phyloP scores from a whole-genome alignment of 2,329 filamentous ascomycete genomes.

The Alternaria incomplexa region DNA sequence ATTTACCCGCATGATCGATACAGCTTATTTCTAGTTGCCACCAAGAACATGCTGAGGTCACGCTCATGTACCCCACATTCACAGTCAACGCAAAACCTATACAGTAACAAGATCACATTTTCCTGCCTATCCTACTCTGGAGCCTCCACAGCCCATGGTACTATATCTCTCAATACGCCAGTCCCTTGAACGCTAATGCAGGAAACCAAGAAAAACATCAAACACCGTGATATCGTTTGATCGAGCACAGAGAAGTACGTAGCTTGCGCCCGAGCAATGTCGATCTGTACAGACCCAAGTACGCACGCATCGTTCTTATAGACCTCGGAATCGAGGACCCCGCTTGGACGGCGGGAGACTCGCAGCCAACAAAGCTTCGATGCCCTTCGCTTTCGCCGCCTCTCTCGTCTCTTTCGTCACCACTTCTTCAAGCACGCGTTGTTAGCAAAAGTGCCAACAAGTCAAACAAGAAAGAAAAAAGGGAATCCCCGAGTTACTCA shows the following conservation, averaged over 20 bases:
- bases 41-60: too few relatives aligned
- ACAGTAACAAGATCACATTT: neutral
- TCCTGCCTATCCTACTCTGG: neutral
- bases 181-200: conserved; percentile 2
- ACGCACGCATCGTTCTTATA: neutral
- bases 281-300: neutral
- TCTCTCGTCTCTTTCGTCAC: neutral
- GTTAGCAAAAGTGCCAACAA: neutral
- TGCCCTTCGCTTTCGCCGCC: neutral
- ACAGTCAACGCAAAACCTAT: neutral
- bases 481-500: neutral
- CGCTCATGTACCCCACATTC: neutral
- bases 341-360: too few relatives aligned
- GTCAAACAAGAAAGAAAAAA: neutral
- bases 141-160: neutral
- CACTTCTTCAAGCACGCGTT: neutral
- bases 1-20: neutral
- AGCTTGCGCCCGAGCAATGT: neutral
- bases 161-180: neutral
- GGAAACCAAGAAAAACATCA: neutral
- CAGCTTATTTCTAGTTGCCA: too few relatives aligned
- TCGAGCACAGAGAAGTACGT: neutral
- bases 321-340: too few relatives aligned
- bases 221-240: neutral
- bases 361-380: neutral